phyloP scores from a whole-genome alignment of 495 filamentous ascomycete species.

The Darksidea phi region DNA sequence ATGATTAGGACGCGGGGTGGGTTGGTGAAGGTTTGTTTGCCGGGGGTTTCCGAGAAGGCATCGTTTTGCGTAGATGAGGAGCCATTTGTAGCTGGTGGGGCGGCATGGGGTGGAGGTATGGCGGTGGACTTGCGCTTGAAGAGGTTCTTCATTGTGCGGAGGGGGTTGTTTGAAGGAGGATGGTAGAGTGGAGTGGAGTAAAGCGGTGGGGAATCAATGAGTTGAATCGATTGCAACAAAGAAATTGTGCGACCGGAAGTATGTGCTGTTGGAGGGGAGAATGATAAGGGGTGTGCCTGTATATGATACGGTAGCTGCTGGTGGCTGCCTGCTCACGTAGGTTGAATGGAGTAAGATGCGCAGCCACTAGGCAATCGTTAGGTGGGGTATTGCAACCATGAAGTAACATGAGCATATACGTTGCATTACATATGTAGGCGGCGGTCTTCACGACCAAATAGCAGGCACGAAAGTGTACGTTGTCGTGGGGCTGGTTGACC shows the following conservation, averaged over 20 bases:
- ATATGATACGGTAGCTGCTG: no score
- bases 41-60: conserved; percentile 9
- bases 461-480: background rate
- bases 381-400: background rate
- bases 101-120: background rate
- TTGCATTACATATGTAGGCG: background rate
- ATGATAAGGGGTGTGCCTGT: no score
- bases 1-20: conserved; percentile 65
- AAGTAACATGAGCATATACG: background rate
- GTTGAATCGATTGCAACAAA: no score
- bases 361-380: background rate
- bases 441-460: no score
- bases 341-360: background rate
- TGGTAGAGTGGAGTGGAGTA: no score
- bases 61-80: background rate
- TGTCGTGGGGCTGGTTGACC: background rate
- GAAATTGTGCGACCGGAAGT: no score
- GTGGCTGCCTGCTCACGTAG: background rate
- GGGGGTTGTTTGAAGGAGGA: no score
- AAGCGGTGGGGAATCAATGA: no score
- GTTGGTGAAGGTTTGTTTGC: conserved; percentile 16
- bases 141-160: conserved; percentile 11
- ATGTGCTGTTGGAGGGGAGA: no score
- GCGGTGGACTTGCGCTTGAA: conserved; percentile 12
- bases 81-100: background rate